Evolutionary conservation across 495 filamentous ascomycete species (phyloP).

Genomic region (Neurospora discreta): DNA sequence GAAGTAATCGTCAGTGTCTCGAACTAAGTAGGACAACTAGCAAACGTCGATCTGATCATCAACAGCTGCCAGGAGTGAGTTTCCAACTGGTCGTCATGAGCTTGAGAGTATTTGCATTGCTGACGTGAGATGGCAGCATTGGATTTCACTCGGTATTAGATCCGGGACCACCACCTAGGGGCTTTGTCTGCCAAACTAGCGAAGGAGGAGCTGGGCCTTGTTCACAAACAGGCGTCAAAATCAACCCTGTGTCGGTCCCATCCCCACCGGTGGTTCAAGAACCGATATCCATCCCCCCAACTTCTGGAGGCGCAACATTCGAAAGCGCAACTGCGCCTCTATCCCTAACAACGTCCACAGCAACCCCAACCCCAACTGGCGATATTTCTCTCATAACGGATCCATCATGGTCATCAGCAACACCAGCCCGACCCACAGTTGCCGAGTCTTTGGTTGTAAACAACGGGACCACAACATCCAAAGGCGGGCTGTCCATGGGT

Average conservation of each 20-base stretch:
- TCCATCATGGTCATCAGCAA: neutral
- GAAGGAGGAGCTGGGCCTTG: neutral
- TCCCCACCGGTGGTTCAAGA: neutral
- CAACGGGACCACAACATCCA: constrained; percentile 7
- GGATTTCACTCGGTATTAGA: constrained; percentile 27
- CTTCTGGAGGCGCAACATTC: neutral
- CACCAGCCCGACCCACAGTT: constrained; percentile 1
- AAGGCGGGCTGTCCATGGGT: constrained; percentile 19
- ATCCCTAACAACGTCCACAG: neutral
- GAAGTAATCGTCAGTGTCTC: constrained; percentile 1
- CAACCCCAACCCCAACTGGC: neutral
- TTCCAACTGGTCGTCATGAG: neutral
- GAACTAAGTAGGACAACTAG: constrained; percentile 21
- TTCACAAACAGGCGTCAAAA: neutral
- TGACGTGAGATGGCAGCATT: constrained; percentile 16
- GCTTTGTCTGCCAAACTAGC: constrained; percentile 12
- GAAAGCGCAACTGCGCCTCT: neutral
- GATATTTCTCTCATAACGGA: neutral
- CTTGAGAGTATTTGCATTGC: neutral
- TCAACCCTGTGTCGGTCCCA: neutral
- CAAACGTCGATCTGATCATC: constrained; percentile 34
- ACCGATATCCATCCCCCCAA: neutral
- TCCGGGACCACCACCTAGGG: constrained; percentile 24
- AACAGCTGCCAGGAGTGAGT: constrained; percentile 37
- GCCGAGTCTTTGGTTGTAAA: neutral